phyloP scores from a whole-genome alignment of 192 early-diverging fungal species.

The Cetraspora pellucida region DNA sequence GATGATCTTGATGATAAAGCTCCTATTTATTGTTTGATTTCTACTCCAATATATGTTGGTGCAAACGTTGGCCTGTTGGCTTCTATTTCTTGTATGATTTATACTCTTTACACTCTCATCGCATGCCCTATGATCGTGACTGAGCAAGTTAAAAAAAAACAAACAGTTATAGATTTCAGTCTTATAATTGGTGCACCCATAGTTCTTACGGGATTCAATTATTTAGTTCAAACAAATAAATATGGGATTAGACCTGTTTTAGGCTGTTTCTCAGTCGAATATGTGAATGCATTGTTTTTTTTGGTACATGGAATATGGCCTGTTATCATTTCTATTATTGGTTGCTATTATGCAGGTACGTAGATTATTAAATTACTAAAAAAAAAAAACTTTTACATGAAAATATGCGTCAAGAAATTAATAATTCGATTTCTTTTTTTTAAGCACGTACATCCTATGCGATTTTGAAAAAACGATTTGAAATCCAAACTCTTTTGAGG shows the following conservation, averaged over 20 bases:
- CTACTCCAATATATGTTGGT: constrained; percentile 7
- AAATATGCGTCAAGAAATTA: not conserved
- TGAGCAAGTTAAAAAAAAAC: not conserved
- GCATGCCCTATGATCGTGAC: not conserved
- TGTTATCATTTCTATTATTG: not conserved
- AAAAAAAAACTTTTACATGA: too few species aligned
- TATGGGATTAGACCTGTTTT: constrained; percentile 23
- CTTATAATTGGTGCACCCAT: not conserved
- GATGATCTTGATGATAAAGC: constrained; percentile 11
- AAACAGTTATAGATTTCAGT: not conserved
- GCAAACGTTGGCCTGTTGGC: not conserved
- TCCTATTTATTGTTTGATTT: not conserved
- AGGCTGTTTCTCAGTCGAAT: not conserved
- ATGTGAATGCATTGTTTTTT: not conserved
- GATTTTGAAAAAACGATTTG: constrained; percentile 17
- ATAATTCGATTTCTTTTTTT: not conserved
- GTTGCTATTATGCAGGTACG: constrained; percentile 24
- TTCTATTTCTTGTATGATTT: constrained; percentile 15
- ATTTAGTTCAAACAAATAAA: not conserved
- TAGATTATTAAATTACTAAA: not conserved
- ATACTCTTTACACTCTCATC: constrained; percentile 3
- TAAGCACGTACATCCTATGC: constrained; percentile 7
- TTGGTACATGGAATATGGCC: constrained; percentile 10
- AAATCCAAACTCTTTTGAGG: constrained; percentile 1
- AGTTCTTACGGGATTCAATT: not conserved